Evolutionary conservation across 257 asterid genomes (phyloP), one percentile per base, ranked within the genome.

Genomic region (Coffea eugenioides): DNA sequence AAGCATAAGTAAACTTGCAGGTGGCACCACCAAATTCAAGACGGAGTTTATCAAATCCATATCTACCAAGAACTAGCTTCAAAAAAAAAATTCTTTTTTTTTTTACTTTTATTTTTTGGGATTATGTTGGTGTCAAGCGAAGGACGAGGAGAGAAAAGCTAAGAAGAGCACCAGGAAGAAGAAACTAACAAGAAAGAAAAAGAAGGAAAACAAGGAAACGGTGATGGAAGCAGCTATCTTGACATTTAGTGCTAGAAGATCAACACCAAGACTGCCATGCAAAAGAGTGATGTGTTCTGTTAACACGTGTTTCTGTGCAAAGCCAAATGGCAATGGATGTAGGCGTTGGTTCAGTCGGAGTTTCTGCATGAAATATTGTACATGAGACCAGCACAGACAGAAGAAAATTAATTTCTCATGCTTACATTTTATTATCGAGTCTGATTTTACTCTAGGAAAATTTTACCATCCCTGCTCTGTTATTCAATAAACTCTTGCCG

Each of bases 1-100:
- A 51, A 95, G 89, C 92, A 95, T 88, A 76, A 95, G 76, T 66
- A 93, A 46, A 82, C 95, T 93, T 75, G 95, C 92, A n/a, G 99
- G 98, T 43, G 98, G 98, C 84, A 91, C 94, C 76, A 92, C 82
- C 25, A 91, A 82, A 82, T 93, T 91, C 62, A 95, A 85, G 61
- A 87, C 82, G 1, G 84, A 77, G 82, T 89, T 89, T 4, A 92
- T 62, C 80, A 92, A 77, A 80, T 90, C 95, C 98, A 90, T 90
- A 16, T 39, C 46, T 64, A 3, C 25, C 2, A 2, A 43, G 0
- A 43, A 15, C 20, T 48, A 43, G 41, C 65, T 11, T 71, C 62
- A 8, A 39, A 4, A 31, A 31, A 31, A 31, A 31, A 31, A 31
- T 31, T 31, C 1, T 1, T 31, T 31, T 31, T 31, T 31, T 39